Evolutionary conservation across 768 basidiomycete genomes (phyloP).

Genomic region (Baorangia bicolor): DNA sequence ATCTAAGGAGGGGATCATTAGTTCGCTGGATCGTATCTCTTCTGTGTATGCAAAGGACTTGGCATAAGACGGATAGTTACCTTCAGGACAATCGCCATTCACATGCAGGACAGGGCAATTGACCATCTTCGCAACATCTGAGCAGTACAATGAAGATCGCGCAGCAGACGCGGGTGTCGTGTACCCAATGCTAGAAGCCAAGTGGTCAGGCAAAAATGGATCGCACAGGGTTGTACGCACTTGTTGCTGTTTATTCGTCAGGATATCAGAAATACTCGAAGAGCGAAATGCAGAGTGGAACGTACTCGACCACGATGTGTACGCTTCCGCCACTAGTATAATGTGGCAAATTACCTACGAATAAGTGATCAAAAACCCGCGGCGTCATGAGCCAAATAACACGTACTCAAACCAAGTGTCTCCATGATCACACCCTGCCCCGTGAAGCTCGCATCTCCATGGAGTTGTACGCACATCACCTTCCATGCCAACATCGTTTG

Average conservation of each 20-base stretch:
- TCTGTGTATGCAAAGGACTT: neutral
- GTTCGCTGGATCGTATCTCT: neutral
- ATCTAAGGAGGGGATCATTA: constrained; percentile 42
- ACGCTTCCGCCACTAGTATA: constrained; percentile 89
- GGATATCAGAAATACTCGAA: neutral
- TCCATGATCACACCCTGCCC: constrained; percentile 94
- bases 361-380: neutral
- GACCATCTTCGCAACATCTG: constrained; percentile 88
- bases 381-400: neutral
- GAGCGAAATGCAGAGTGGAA: constrained; percentile 7
- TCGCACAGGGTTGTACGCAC: constrained; percentile 33
- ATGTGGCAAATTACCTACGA: constrained; percentile 84
- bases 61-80: constrained; percentile 25
- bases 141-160: constrained; percentile 85
- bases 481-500: constrained; percentile 37
- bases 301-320: constrained; percentile 89
- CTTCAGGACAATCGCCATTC: constrained; percentile 90
- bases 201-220: neutral
- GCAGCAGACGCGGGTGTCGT: constrained; percentile 85
- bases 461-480: constrained; percentile 87
- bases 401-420: constrained; percentile 73
- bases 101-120: constrained; percentile 87
- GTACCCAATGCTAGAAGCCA: constrained; percentile 73
- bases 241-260: constrained; percentile 49
- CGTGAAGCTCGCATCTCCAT: constrained; percentile 89